Percentiles rank a stretch among this genome's conserved stretches.
These are phyloP conservation scores for Sideroxylon spinosum DNA, from an alignment of 179 eudicot genomes.

Conservation along the genomic window DNA sequence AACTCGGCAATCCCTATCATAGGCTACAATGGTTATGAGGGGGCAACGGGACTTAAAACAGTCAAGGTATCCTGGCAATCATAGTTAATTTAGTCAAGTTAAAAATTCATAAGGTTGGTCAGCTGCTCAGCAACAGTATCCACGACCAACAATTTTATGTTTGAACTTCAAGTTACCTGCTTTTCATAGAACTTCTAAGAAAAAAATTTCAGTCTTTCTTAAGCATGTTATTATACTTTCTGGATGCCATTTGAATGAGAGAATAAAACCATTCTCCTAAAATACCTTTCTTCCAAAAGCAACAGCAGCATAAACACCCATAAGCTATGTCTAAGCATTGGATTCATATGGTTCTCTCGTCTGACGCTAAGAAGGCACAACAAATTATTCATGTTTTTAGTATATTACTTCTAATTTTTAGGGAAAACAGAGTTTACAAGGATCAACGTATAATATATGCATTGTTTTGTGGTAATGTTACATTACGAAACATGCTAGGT, in stretches of 20 bases:
- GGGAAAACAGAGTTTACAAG: no score
- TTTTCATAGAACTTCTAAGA: neutral
- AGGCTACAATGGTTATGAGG: neutral
- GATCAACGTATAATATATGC: no score
- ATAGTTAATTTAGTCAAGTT: neutral
- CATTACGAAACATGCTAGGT: no score
- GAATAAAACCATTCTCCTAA: neutral
- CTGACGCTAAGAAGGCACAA: no score
- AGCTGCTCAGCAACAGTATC: neutral
- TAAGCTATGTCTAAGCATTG: no score
- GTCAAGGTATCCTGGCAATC: neutral
- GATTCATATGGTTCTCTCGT: no score
- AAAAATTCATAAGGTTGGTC: neutral
- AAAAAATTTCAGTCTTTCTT: neutral
- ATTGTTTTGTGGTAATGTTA: no score
- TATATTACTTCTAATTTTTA: no score
- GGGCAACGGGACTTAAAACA: neutral
- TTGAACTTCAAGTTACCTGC: neutral
- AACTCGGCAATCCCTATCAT: neutral
- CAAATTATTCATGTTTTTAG: no score
- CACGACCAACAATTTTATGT: neutral
- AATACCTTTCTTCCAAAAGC: neutral
- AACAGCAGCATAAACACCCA: constrained; percentile 4
- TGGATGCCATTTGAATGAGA: neutral
- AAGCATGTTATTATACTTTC: neutral